Conservation (phyloP, 1,139 yeast species). For the Kurtzmaniella natalensis region DNA sequence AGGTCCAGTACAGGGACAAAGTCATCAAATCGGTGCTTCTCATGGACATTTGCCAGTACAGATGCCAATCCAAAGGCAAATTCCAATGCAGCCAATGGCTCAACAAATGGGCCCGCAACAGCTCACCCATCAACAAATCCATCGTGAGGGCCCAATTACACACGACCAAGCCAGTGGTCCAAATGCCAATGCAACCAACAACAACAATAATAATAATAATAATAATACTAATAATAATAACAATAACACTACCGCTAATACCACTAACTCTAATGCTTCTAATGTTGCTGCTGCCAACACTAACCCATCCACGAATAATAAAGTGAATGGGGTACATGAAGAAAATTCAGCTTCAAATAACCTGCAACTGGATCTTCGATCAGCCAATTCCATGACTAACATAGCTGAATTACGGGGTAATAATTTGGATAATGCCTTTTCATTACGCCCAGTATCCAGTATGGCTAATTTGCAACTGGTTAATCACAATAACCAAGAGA, state of each 20-base stretch:
- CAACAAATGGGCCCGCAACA: conserved; percentile 1
- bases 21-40: too few relatives aligned
- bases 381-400: conserved; percentile 38
- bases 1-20: conserved; percentile 5
- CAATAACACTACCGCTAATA: too few relatives aligned
- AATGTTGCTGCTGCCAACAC: too few relatives aligned
- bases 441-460: conserved; percentile 25
- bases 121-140: conserved; percentile 3
- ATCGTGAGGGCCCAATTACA: not conserved
- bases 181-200: conserved; percentile 9
- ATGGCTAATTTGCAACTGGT: conserved; percentile 33
- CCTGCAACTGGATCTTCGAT: conserved; percentile 21
- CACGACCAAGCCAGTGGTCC: conserved; percentile 6
- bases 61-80: too few relatives aligned
- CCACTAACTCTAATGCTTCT: too few relatives aligned
- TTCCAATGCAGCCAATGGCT: too few relatives aligned
- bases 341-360: conserved; percentile 6
- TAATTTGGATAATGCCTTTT: conserved; percentile 1
- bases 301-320: too few relatives aligned
- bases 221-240: too few relatives aligned
- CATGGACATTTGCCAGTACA: too few relatives aligned
- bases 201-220: conserved; percentile 4
- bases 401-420: conserved; percentile 17
- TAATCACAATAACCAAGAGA: conserved; percentile 8
- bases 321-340: too few relatives aligned